Evolutionary conservation across 768 basidiomycete genomes (phyloP).

Genomic region (Tremella mesenterica): DNA sequence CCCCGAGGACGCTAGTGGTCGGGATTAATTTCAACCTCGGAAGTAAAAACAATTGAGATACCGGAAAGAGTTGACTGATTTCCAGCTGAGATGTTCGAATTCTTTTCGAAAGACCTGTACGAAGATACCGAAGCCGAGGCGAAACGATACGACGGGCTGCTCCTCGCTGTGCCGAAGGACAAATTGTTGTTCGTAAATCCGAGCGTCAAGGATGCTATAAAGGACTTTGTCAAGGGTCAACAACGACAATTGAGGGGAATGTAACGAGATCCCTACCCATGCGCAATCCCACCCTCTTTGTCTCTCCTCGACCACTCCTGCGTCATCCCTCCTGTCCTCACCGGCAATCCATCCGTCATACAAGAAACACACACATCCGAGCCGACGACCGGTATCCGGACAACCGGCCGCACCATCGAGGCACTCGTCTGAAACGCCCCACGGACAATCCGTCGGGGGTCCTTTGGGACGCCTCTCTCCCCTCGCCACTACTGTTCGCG

Average conservation of each 20-base stretch:
- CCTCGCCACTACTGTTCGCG: no score
- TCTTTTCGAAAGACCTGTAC: constrained; percentile 41
- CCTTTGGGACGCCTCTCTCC: no score
- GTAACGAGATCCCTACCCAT: neutral
- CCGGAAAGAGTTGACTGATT: neutral
- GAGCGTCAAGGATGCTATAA: constrained; percentile 26
- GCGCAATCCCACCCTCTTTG: neutral
- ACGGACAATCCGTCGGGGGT: no score
- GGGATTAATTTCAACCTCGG: no score
- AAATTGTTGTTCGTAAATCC: constrained; percentile 34
- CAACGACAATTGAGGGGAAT: constrained; percentile 17
- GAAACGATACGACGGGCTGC: constrained; percentile 22
- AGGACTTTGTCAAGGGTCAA: constrained; percentile 26
- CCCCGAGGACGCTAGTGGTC: no score
- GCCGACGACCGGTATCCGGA: neutral
- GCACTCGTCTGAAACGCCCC: neutral
- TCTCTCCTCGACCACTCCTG: neutral
- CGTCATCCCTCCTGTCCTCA: neutral
- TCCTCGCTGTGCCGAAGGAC: constrained; percentile 19
- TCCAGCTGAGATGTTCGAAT: constrained; percentile 36
- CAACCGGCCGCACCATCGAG: neutral
- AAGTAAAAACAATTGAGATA: neutral
- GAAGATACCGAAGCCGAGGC: constrained; percentile 36
- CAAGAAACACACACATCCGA: neutral
- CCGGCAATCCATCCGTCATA: neutral